Evolutionary conservation across 164 flowering plant species (phyloP), one percentile per base, ranked within the genome.

Genomic region (Cinnamomum micranthum): DNA sequence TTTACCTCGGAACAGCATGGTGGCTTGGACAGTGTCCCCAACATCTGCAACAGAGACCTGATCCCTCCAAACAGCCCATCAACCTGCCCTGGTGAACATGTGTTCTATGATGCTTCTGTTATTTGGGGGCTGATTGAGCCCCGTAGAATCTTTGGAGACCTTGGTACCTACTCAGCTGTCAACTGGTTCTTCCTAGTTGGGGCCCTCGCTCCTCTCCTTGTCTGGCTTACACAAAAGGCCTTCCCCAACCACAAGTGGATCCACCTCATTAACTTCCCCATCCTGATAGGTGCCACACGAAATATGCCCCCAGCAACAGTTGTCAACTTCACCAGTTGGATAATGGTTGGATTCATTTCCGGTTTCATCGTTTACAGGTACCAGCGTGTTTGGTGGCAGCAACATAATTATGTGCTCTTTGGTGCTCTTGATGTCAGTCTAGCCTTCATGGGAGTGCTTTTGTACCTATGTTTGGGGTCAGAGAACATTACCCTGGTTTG

Each of bases 61-160:
- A 69, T 81, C 19, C 74, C 88, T 0, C 70, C 89, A 4, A 73
- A 81, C 76, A 91, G 90, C 76, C 82, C 81, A 11, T 94, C 97
- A 95, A 92, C 97, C 0, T 94, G 97, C 73, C 97, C 97, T 0
- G 19, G 72, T 7, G 93, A 91, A 78, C 85, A 77, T 1, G 95
- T 92, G 4, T 91, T 91, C 77, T 92, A 88, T 47, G 95, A 94
- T 62, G 95, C 98, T 1, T 92, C 97, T 0, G 95, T 94, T 6
- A 84, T 92, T 6, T 94, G 96, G 96, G 98, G 97, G 4, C 69
- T 92, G 68, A 84, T 94, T 22, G 96, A 95, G 0, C 98, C 97
- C 0, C 82, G 90, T 0, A 77, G 89, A 71, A 89, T 92, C 17
- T 90, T 92, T 11, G 97, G 97, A 2, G 87, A 90, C 71, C 77